These are phyloP conservation scores for Pichia gijzeniarum DNA, from an alignment of 805 yeast genomes.

Conservation along the genomic window DNA sequence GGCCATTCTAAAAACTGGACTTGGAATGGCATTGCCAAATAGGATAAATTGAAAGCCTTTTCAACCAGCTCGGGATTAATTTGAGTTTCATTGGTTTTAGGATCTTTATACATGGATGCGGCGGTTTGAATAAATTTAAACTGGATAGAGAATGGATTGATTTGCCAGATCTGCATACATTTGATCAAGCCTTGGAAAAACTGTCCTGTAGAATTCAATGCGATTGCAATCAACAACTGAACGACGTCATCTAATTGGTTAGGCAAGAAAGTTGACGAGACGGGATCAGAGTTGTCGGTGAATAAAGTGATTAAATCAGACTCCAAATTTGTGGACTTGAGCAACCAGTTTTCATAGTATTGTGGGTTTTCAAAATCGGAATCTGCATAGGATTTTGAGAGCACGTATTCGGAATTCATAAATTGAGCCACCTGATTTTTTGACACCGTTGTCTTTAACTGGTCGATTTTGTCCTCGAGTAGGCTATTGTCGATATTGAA, in stretches of 20 bases:
- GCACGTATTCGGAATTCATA: conserved; percentile 4
- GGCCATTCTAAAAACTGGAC: conserved; percentile 27
- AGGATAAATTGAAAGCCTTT: conserved; percentile 23
- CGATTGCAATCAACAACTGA: conserved; percentile 12
- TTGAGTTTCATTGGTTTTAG: conserved; percentile 10
- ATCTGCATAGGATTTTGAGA: conserved; percentile 6
- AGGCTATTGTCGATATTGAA: conserved; percentile 9
- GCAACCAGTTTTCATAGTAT: conserved; percentile 15
- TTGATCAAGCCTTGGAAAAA: conserved; percentile 23
- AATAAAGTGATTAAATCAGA: conserved; percentile 6
- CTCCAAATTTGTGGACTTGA: conserved; percentile 12
- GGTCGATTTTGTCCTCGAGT: conserved; percentile 4
- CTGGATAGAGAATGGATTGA: conserved; percentile 26
- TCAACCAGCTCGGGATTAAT: conserved; percentile 18
- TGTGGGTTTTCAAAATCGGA: conserved; percentile 14
- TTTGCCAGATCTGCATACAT: conserved; percentile 29
- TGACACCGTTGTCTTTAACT: conserved; percentile 3
- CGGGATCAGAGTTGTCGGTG: not conserved
- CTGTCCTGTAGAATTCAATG: conserved; percentile 17
- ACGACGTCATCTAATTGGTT: conserved; percentile 8
- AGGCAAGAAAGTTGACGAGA: conserved; percentile 8
- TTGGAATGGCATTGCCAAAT: conserved; percentile 21
- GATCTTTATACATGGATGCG: not conserved
- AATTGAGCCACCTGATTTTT: conserved; percentile 7
- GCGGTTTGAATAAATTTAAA: conserved; percentile 13